Conservation (phyloP, 495 filamentous ascomycete genomes). For the Lasiosphaeria hispida region DNA sequence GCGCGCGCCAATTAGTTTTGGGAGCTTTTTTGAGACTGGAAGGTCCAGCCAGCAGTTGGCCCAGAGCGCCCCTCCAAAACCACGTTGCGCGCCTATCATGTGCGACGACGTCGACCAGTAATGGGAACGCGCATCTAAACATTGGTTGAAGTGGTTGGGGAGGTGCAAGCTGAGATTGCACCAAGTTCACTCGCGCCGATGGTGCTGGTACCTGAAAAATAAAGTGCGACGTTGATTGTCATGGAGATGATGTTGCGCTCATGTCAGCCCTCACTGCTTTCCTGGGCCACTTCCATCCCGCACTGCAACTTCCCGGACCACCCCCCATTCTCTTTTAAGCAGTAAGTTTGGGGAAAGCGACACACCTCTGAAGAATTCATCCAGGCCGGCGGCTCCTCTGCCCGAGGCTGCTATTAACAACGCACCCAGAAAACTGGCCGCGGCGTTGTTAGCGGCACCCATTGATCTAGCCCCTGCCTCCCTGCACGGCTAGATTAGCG, state of each 20-base stretch:
- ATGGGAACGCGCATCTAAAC: constrained; percentile 6
- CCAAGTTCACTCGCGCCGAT: background rate
- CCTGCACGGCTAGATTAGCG: constrained; percentile 19
- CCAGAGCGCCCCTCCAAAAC: background rate
- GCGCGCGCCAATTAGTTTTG: constrained; percentile 1
- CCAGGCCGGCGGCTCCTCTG: constrained; percentile 16
- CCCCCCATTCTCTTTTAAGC: constrained; percentile 5
- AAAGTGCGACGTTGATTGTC: background rate
- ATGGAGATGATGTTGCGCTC: constrained; percentile 12
- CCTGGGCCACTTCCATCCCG: constrained; percentile 2
- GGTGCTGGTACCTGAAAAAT: constrained; percentile 12
- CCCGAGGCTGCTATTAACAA: constrained; percentile 18
- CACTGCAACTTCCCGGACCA: background rate
- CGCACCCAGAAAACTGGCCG: background rate
- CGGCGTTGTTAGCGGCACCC: constrained; percentile 16
- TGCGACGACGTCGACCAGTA: background rate
- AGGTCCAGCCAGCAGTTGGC: background rate
- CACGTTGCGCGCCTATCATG: constrained; percentile 5
- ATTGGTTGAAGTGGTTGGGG: background rate
- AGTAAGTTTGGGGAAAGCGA: constrained; percentile 1
- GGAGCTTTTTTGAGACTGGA: background rate
- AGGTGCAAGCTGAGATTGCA: background rate
- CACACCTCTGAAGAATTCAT: constrained; percentile 7
- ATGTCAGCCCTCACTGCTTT: background rate
- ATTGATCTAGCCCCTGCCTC: constrained; percentile 19